phyloP scores from a whole-genome alignment of 306 rosid genomes.

The Gleditsia sinensis region DNA sequence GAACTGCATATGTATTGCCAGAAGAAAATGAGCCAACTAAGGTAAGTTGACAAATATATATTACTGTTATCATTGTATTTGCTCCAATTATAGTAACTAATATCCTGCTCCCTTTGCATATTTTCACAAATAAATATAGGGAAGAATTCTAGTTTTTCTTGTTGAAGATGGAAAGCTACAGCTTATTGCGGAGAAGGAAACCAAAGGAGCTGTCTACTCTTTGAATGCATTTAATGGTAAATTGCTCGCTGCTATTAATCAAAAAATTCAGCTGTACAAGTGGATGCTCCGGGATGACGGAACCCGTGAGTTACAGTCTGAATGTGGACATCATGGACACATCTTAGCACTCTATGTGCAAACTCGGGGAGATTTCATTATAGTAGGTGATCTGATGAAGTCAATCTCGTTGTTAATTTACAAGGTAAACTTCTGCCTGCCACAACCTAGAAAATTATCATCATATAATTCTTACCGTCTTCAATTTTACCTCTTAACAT shows the following conservation, averaged over 20 bases:
- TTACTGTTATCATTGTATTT: constrained; percentile 12
- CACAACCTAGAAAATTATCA: background rate
- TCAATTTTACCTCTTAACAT: background rate
- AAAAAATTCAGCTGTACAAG: constrained; percentile 95
- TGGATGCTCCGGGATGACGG: constrained; percentile 99
- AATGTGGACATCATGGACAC: constrained; percentile 99
- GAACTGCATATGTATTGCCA: constrained; percentile 93
- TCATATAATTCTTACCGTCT: background rate
- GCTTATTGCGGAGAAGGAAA: constrained; percentile 95
- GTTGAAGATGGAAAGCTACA: constrained; percentile 99
- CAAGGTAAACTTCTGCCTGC: constrained; percentile 59
- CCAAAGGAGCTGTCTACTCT: constrained; percentile 94
- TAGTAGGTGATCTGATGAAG: constrained; percentile 98
- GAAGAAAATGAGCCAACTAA: constrained; percentile 97
- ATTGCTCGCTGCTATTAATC: constrained; percentile 95
- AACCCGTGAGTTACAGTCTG: constrained; percentile 91
- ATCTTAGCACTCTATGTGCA: constrained; percentile 95
- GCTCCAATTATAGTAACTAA: constrained; percentile 24
- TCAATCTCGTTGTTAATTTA: constrained; percentile 87
- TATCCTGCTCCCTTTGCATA: constrained; percentile 20
- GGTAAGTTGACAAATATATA: constrained; percentile 40
- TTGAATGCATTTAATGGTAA: constrained; percentile 95
- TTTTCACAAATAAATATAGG: constrained; percentile 48
- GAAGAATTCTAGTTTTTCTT: constrained; percentile 86
- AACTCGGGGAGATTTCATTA: constrained; percentile 97